Evolutionary conservation across 345 rosid species (phyloP), one percentile per base, ranked within the genome.

Genomic region (Lumnitzera racemosa): DNA sequence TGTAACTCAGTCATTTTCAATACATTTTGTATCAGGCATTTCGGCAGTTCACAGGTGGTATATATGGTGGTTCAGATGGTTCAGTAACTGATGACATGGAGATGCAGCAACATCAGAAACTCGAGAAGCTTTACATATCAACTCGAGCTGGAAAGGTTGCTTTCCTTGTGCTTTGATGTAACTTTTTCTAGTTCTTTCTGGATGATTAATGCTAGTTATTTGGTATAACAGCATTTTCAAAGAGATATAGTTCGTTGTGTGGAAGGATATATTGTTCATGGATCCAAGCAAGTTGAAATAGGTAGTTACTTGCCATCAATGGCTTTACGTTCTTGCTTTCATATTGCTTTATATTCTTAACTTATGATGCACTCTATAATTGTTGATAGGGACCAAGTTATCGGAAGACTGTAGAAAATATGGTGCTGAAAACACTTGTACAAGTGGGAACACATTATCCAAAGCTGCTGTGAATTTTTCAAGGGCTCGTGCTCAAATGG

Each of bases 401-500:
- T 85, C 96, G n/a, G 98, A 91, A 61, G 96, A 91, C 68, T 83
- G 98, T 68, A 79, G 92, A 72, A 91, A 82, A 77, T 91, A 89
- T 78, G 96, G 95, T 58, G 65, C 92, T 29, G 98, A 82, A 68
- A 87, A 83, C 70, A 89, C 96, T 47, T 91, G 98, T 69, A 91
- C 98, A 1, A 91, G 85, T 63, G 95, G 98, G 68, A 78, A 64
- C 73, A 87, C 95, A 48, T 74, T 91, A 68, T 86, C 95, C 49
- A 89, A 80, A 74, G 98, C 95, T 58, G 83, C 98, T 41, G 36
- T 85, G 53, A 76, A 65, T 67, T 85, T 74, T 61, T 86, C 89
- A 51, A 81, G 79, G 61, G 90, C 95, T 68, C 83, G 90, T 55
- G 87, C 95, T 67, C 86, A 79, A 51, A 83, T 91, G 89, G 98